Evolutionary conservation across 352 stramenopile species (phyloP).

Genomic region (Phytophthora sansomeana): DNA sequence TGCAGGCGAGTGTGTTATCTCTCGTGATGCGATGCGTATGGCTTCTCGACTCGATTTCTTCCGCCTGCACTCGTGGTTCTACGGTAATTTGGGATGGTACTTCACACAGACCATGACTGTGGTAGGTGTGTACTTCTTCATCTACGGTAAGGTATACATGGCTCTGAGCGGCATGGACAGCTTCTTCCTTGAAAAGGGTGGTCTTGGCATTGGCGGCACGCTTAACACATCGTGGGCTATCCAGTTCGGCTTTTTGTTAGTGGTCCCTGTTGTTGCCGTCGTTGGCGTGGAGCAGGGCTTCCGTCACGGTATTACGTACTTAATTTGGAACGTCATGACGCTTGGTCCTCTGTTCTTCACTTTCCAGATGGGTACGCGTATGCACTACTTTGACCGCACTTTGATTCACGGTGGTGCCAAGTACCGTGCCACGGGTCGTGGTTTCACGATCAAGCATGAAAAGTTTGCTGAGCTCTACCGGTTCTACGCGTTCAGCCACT

Average conservation of each 20-base stretch:
- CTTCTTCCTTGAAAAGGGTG: slow-evolving; percentile 92
- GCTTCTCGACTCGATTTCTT: slow-evolving; percentile 97
- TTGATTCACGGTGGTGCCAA: slow-evolving; percentile 98
- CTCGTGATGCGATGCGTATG: slow-evolving; percentile 96
- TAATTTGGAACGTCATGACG: slow-evolving; percentile 96
- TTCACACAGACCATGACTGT: slow-evolving; percentile 98
- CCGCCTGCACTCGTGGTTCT: slow-evolving; percentile 98
- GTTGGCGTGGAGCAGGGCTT: slow-evolving; percentile 98
- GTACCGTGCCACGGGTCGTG: slow-evolving; percentile 98
- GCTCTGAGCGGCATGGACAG: slow-evolving; percentile 94
- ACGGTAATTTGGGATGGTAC: slow-evolving; percentile 99
- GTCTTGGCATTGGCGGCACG: slow-evolving; percentile 94
- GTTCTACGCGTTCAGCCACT: slow-evolving; percentile 98
- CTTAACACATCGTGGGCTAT: slow-evolving; percentile 97
- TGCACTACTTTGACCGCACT: slow-evolving; percentile 99
- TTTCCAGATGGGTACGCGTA: slow-evolving; percentile 99
- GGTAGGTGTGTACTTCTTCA: slow-evolving; percentile 98
- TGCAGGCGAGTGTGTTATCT: slow-evolving; percentile 97
- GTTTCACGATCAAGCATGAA: slow-evolving; percentile 99
- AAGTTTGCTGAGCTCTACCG: slow-evolving; percentile 97
- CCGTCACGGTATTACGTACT: slow-evolving; percentile 91
- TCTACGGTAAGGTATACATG: slow-evolving; percentile 98
- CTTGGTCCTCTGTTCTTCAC: slow-evolving; percentile 99
- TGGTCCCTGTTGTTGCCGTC: slow-evolving; percentile 97
- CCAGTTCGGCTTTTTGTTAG: slow-evolving; percentile 97